A percentile compares a stretch with the other conserved stretches of the same genome.
phyloP scores from a whole-genome alignment of 495 filamentous ascomycete species.

The Talaromyces thailandensis region DNA sequence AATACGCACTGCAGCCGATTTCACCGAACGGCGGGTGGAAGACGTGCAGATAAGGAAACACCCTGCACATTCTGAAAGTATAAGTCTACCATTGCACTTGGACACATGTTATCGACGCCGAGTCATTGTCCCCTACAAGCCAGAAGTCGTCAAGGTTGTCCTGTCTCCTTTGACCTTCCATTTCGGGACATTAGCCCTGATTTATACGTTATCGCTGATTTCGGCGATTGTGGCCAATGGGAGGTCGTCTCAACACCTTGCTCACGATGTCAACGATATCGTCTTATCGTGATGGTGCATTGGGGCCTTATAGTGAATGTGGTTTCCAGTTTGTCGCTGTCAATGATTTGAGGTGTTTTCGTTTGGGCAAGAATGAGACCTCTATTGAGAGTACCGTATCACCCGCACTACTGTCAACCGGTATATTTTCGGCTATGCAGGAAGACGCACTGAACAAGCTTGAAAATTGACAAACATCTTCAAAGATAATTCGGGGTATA shows the following conservation, averaged over 20 bases:
- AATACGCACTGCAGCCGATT: neutral
- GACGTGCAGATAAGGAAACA: too few species aligned
- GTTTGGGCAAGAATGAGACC: too few species aligned
- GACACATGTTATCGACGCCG: too few species aligned
- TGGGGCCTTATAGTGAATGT: neutral
- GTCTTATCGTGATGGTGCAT: neutral
- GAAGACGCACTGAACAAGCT: neutral
- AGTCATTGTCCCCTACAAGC: too few species aligned
- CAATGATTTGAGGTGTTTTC: too few species aligned
- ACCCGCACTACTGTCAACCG: too few species aligned
- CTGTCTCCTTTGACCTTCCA: neutral
- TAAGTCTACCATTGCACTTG: too few species aligned
- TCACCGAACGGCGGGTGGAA: neutral
- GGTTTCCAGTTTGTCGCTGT: too few species aligned
- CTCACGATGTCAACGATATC: neutral
- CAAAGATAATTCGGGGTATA: neutral
- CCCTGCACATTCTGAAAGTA: too few species aligned
- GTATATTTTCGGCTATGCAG: neutral
- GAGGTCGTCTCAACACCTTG: neutral
- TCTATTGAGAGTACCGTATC: too few species aligned
- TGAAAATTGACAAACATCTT: neutral
- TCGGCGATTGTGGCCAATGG: neutral
- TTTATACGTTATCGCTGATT: neutral
- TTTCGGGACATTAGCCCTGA: neutral
- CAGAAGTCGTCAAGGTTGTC: neutral